A percentile compares a stretch with the other conserved stretches of the same genome.
phyloP scores from a whole-genome alignment of 306 rosid genomes.

The Biancaea sappan region DNA sequence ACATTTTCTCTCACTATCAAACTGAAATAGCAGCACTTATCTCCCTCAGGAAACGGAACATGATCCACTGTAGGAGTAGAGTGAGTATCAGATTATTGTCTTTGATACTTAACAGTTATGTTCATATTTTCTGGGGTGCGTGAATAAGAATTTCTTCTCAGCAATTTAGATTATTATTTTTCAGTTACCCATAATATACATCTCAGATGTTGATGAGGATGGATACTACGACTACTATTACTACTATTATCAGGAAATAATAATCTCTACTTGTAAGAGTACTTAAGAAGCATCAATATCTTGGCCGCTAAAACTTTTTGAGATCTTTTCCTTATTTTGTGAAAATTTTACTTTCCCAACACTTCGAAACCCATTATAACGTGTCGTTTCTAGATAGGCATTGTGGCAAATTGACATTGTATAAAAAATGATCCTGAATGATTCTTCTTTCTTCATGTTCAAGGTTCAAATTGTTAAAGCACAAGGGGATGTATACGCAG shows the following conservation, averaged over 20 bases:
- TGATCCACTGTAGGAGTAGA: slow-evolving; percentile 68
- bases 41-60: slow-evolving; percentile 63
- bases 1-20: slow-evolving; percentile 63
- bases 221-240: no score
- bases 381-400: neutral
- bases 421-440: neutral
- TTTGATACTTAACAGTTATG: neutral
- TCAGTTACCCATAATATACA: neutral
- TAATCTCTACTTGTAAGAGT: neutral
- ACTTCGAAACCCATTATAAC: no score
- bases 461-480: slow-evolving; percentile 66
- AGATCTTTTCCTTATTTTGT: neutral
- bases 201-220: neutral
- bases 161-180: no score
- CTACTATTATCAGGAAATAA: neutral
- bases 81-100: slow-evolving; percentile 51
- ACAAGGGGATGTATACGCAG: slow-evolving; percentile 78
- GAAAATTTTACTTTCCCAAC: neutral
- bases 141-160: neutral
- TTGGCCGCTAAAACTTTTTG: neutral
- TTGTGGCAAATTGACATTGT: neutral
- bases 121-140: neutral
- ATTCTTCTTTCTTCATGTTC: slow-evolving; percentile 24
- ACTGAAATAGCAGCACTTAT: slow-evolving; percentile 63
- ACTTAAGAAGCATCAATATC: neutral